These are phyloP conservation scores for Collybiopsis luxurians DNA, from an alignment of 768 basidiomycete species.

Conservation along the genomic window DNA sequence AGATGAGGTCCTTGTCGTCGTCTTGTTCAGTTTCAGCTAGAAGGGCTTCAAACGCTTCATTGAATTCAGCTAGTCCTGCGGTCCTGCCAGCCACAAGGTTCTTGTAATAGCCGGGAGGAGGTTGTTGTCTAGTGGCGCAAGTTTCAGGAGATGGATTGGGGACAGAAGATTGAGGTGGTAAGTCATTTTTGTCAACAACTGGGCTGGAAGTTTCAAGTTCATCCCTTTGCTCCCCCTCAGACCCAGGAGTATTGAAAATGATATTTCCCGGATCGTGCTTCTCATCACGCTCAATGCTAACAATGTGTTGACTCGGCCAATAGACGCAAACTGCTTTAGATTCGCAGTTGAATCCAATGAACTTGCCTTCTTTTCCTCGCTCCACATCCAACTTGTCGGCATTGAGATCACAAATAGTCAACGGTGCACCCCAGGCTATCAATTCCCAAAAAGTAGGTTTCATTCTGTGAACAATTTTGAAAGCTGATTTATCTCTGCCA, in stretches of 20 bases:
- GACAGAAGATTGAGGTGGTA: not conserved
- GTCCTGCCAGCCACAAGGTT: no score
- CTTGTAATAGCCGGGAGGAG: not conserved
- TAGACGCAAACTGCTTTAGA: not conserved
- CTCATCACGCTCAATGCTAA: no score
- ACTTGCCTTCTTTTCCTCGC: not conserved
- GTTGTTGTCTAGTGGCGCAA: not conserved
- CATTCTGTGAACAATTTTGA: no score
- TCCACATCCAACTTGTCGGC: not conserved
- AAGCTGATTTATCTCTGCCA: not conserved
- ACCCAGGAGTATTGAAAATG: no score
- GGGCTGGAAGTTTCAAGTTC: no score
- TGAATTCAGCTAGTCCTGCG: no score
- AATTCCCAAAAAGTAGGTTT: not conserved
- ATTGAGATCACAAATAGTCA: not conserved
- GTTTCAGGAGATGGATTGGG: no score
- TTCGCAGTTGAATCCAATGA: not conserved
- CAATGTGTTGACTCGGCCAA: not conserved
- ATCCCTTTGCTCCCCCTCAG: not conserved
- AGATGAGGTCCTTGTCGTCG: no score
- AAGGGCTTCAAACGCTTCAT: no score
- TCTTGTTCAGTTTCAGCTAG: no score
- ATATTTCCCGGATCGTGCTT: no score
- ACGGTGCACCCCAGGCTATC: not conserved
- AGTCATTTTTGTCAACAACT: no score